These are phyloP conservation scores for Cyclotella atomus DNA, from an alignment of 108 stramenopile species.

Conservation along the genomic window DNA sequence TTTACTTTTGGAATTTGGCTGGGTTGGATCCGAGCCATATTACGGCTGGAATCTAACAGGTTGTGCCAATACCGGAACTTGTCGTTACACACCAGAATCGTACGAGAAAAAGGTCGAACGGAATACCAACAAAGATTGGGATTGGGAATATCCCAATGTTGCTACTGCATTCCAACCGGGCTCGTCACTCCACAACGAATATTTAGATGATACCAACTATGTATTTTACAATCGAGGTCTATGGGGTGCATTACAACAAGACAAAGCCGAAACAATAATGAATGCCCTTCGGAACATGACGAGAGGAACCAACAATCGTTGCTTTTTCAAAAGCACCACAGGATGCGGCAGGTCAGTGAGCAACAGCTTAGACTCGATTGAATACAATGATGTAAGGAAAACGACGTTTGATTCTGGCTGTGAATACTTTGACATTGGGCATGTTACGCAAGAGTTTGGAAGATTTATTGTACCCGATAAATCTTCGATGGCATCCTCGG, in stretches of 20 bases:
- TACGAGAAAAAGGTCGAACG: conserved; percentile 10
- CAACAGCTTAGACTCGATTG: background rate
- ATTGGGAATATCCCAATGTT: conserved; percentile 13
- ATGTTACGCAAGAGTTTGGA: conserved; percentile 18
- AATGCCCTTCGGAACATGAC: background rate
- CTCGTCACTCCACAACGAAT: background rate
- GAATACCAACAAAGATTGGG: background rate
- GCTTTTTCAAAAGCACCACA: conserved; percentile 25
- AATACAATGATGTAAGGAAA: conserved; percentile 1
- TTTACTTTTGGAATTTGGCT: conserved; percentile 7
- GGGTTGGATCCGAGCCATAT: background rate
- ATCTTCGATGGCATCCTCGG: background rate
- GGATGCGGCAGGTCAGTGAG: background rate
- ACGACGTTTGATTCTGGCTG: conserved; percentile 15
- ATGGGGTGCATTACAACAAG: conserved; percentile 12
- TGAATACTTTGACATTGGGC: conserved; percentile 17
- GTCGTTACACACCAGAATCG: conserved; percentile 10
- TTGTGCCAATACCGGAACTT: conserved; percentile 10
- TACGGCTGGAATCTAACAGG: conserved; percentile 27
- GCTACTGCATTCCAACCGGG: background rate
- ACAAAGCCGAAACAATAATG: conserved; percentile 14
- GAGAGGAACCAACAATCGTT: background rate
- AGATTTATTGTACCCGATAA: background rate
- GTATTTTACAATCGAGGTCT: conserved; percentile 34
- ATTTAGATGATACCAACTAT: conserved; percentile 2